These are phyloP conservation scores for Cutaneotrichosporon sp. DNA, from an alignment of 1,284 basidiomycete genomes.

Conservation along the genomic window DNA sequence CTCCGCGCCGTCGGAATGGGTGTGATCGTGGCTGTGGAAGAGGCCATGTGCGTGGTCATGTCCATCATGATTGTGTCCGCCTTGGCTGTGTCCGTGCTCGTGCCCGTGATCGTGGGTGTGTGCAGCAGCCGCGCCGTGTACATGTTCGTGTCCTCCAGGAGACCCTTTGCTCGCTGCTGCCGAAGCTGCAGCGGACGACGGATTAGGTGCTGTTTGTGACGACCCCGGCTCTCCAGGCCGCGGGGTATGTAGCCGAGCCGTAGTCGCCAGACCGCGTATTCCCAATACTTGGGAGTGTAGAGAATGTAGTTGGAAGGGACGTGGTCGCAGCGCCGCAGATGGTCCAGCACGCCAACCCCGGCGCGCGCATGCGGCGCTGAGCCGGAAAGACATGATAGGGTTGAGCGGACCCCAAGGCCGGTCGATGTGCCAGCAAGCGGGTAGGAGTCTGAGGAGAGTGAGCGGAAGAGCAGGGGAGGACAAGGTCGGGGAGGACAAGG, in stretches of 20 bases:
- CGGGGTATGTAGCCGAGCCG: background rate
- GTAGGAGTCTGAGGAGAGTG: too few species aligned
- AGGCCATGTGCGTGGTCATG: constrained; percentile 56
- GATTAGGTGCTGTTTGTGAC: too few species aligned
- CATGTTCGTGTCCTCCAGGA: background rate
- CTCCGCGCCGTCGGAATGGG: constrained; percentile 63
- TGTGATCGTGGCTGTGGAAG: constrained; percentile 49
- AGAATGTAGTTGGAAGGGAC: background rate
- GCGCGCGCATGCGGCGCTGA: background rate
- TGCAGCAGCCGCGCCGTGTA: background rate
- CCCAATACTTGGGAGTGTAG: background rate
- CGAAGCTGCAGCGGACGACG: background rate
- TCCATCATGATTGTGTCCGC: too few species aligned
- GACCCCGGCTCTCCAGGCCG: too few species aligned
- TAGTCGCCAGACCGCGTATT: background rate
- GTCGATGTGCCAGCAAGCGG: too few species aligned
- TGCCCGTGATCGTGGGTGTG: constrained; percentile 10
- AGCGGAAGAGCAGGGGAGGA: too few species aligned
- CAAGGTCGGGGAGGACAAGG: too few species aligned
- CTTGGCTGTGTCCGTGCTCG: too few species aligned
- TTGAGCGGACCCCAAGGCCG: too few species aligned
- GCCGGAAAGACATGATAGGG: background rate
- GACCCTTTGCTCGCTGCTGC: too few species aligned
- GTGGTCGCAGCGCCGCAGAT: too few species aligned
- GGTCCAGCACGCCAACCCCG: background rate